Evolutionary conservation across 495 filamentous ascomycete genomes (phyloP).

Genomic region (Platismatia glauca): DNA sequence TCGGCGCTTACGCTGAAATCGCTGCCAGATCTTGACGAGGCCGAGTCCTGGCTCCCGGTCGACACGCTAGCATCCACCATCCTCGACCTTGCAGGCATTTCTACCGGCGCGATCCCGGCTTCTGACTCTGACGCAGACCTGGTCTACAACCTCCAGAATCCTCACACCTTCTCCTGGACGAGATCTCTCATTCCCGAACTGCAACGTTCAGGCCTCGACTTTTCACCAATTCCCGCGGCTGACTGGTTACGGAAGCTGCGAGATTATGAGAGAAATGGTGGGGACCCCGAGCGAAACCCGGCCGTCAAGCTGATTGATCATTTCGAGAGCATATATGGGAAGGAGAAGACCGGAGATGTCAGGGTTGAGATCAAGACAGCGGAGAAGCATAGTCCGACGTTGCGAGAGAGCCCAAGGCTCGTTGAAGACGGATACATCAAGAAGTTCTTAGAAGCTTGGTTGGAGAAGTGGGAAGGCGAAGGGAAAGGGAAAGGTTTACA

Average conservation of each 20-base stretch:
- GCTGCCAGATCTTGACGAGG: conserved; percentile 39
- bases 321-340: conserved; percentile 25
- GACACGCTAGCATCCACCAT: conserved; percentile 43
- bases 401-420: conserved; percentile 14
- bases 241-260: conserved; percentile 43
- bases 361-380: conserved; percentile 15
- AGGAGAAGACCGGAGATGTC: not conserved
- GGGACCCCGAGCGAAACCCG: conserved; percentile 46
- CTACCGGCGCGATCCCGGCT: conserved; percentile 11
- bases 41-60: conserved; percentile 49
- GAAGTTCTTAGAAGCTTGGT: conserved; percentile 20
- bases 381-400: conserved; percentile 7
- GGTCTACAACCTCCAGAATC: conserved; percentile 48
- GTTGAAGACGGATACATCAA: conserved; percentile 16
- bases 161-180: conserved; percentile 43
- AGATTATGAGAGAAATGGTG: conserved; percentile 14
- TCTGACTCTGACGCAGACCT: conserved; percentile 19
- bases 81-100: conserved; percentile 37
- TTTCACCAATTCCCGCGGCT: conserved; percentile 37
- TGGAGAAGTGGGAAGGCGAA: conserved; percentile 21
- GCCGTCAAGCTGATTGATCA: conserved; percentile 52
- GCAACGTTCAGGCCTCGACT: conserved; percentile 23
- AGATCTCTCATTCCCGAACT: conserved; percentile 41
- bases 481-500: conserved; percentile 1
- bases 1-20: conserved; percentile 40